Conservation (phyloP, 202 grass and related monocot genomes). For the Zoysia matrella region DNA sequence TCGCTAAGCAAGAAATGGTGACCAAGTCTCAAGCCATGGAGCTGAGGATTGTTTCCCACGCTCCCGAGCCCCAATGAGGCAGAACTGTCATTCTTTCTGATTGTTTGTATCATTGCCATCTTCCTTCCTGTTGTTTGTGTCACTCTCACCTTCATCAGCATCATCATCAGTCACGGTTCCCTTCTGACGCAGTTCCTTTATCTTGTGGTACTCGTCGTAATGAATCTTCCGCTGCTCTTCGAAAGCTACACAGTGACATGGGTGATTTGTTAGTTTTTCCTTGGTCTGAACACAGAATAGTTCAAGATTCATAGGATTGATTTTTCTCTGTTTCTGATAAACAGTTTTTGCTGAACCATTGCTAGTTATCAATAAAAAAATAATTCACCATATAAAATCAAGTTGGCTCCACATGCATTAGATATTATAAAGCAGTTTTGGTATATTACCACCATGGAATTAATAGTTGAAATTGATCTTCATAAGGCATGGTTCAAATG, state of each 20-base stretch:
- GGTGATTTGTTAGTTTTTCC: neutral
- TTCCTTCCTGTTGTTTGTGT: neutral
- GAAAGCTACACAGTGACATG: constrained; percentile 35
- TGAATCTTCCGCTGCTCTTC: constrained; percentile 52
- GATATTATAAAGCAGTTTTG: neutral
- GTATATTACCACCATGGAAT: constrained; percentile 5
- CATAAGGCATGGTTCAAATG: constrained; percentile 1
- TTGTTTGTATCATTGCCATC: neutral
- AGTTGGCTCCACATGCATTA: neutral
- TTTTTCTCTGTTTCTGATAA: constrained; percentile 9
- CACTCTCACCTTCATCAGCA: constrained; percentile 31
- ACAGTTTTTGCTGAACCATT: neutral
- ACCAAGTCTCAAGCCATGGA: neutral
- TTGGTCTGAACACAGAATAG: neutral
- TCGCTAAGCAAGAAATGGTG: neutral
- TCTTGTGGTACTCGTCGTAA: constrained; percentile 52
- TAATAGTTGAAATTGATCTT: neutral
- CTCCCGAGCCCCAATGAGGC: neutral
- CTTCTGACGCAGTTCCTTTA: constrained; percentile 47
- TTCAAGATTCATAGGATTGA: neutral
- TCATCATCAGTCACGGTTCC: constrained; percentile 37
- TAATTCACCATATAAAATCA: neutral
- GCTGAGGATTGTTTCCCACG: neutral
- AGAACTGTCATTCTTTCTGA: neutral
- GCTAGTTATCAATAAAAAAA: neutral